Base-by-base conservation (phyloP, 2,329 filamentous ascomycete genomes). In the Fusarium citri region DNA sequence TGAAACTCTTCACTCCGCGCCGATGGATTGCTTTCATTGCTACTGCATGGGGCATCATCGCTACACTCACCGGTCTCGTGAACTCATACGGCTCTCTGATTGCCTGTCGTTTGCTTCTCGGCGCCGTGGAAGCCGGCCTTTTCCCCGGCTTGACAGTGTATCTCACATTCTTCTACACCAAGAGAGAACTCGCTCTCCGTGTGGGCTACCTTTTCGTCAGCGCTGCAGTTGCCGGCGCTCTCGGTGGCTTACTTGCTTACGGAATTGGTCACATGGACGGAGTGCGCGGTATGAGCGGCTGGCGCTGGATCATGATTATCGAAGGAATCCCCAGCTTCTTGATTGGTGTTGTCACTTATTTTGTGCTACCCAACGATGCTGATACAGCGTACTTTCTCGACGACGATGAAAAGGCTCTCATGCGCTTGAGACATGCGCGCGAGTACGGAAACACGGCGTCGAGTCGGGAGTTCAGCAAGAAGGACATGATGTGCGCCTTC, bases 161-260 rank as follows among this genome's bases (percentile, higher is more conserved):
- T 71, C 83, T 94, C 20, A 93, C 91, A 0, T 86, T 93, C 69
- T 94, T 93, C 82, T 94, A 94, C 80, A 91, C 88, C 48, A 91
- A 91, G 74, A 84, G 86, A 28, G 92, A 94, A 78, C 85, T 94
- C 3, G 91, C 91, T 7, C 80, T 93, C 43, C 88, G 92, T 4
- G 89, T 93, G 5, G 91, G 90, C 3, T 93, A 92, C 71, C 84
- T 94, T 1, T 93, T 94, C 75, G 89, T 91, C 53, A 88, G 85
- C 45, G 87, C 91, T 2, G 91, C 92, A 3, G 82, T 93, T 6
- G 91, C 91, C 0, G 92, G 92, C 4, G 92, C 90, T 2, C 86
- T 89, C 25, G 92, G 92, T 8, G 92, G 92, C 0, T 80, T 94
- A 16, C 82, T 94, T 18, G 92, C 92, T 0, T 94, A 91, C 66